Percentiles rank a stretch among this genome's conserved stretches.
Evolutionary conservation across 2,329 filamentous ascomycete species (phyloP).

Genomic region (Harringtonia lauricola): DNA sequence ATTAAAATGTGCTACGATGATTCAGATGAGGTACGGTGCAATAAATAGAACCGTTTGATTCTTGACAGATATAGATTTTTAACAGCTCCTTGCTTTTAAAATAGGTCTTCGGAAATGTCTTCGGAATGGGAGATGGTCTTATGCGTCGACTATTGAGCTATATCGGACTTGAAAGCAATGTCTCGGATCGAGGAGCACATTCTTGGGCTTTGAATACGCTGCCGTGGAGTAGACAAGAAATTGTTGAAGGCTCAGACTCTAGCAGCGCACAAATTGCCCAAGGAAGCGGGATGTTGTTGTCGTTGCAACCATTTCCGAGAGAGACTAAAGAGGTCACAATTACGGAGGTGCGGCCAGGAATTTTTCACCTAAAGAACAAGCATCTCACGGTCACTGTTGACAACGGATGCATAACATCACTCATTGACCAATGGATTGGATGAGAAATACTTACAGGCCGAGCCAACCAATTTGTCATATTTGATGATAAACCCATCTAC

Average conservation of each 20-base stretch:
- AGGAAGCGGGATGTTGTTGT: conserved; percentile 36
- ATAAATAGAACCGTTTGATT: conserved; percentile 13
- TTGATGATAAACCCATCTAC: conserved; percentile 93
- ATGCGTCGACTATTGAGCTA: too few relatives aligned
- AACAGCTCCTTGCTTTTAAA: too few relatives aligned
- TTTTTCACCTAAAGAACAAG: conserved; percentile 70
- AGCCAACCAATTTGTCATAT: conserved; percentile 85
- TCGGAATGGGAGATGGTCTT: conserved; percentile 56
- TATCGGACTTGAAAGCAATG: conserved; percentile 8
- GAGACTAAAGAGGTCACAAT: conserved; percentile 30
- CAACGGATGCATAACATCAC: conserved; percentile 68
- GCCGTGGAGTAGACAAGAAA: conserved; percentile 46
- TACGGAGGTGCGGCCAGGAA: conserved; percentile 39
- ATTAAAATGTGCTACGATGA: conserved; percentile 99
- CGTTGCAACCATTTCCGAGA: too few relatives aligned
- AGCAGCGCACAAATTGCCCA: conserved; percentile 33
- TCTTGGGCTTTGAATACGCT: conserved; percentile 64
- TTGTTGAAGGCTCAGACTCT: too few relatives aligned
- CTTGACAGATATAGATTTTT: neutral
- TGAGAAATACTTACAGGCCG: conserved; percentile 20
- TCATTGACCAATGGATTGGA: conserved; percentile 66
- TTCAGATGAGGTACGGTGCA: conserved; percentile 54
- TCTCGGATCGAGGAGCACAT: conserved; percentile 27
- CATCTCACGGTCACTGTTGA: conserved; percentile 64
- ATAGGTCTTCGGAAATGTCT: conserved; percentile 68